phyloP scores from a whole-genome alignment of 2,329 filamentous ascomycete genomes.

The Alternaria consortialis region DNA sequence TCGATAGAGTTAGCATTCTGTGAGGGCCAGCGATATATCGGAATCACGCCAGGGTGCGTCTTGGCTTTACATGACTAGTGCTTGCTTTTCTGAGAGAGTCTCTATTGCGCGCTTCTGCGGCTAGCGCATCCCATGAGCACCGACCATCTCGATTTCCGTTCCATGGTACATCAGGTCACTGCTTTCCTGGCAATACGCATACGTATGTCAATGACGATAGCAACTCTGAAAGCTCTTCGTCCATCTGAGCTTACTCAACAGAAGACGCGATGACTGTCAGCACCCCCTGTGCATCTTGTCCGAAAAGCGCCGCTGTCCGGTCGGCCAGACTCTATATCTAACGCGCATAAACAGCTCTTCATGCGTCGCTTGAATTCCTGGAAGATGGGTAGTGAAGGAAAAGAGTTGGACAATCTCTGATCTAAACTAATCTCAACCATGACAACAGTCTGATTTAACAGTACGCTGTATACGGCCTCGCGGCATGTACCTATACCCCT shows the following conservation, averaged over 20 bases:
- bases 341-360: background rate
- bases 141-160: background rate
- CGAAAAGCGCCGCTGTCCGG: background rate
- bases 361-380: background rate
- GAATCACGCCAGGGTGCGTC: constrained; percentile 3
- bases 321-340: background rate
- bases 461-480: background rate
- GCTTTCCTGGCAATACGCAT: background rate
- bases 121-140: background rate
- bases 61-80: background rate
- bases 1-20: constrained; percentile 2
- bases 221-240: background rate
- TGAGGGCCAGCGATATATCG: constrained; percentile 2
- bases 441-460: no score
- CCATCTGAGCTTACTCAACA: background rate
- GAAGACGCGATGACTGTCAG: background rate
- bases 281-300: background rate
- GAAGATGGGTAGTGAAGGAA: background rate
- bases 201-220: background rate
- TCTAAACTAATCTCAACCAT: background rate
- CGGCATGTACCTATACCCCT: background rate
- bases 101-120: background rate
- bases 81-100: constrained; percentile 6
- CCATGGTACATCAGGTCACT: background rate
- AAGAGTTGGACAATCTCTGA: background rate